phyloP scores from a whole-genome alignment of 768 basidiomycete species.

The Collybiopsis luxurians region DNA sequence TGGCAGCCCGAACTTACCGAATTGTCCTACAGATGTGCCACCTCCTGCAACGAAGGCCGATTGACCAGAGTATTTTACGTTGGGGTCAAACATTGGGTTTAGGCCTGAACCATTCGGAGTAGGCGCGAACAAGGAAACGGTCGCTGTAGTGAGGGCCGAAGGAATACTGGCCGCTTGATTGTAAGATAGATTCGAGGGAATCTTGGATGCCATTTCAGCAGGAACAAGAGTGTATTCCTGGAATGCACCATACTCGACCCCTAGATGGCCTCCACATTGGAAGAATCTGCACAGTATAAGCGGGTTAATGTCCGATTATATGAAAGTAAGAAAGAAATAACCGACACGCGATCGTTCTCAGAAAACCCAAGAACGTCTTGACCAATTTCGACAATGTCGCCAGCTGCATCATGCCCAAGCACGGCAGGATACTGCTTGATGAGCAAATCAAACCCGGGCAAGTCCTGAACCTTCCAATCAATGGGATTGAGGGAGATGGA shows the following conservation, averaged over 20 bases:
- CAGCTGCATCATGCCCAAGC: constrained; percentile 48
- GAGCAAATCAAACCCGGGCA: constrained; percentile 23
- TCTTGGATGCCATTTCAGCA: constrained; percentile 21
- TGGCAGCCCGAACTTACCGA: no score
- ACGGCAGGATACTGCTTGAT: constrained; percentile 42
- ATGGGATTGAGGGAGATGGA: neutral
- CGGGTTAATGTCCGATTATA: neutral
- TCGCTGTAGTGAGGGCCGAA: constrained; percentile 45
- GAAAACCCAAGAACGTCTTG: constrained; percentile 47
- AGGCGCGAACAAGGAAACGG: constrained; percentile 42
- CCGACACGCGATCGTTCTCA: constrained; percentile 54
- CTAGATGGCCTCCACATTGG: constrained; percentile 21
- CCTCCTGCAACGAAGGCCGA: constrained; percentile 50
- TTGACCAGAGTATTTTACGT: constrained; percentile 38
- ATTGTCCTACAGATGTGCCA: constrained; percentile 47
- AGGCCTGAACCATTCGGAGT: constrained; percentile 40
- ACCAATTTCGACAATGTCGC: constrained; percentile 49
- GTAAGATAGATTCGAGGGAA: constrained; percentile 44
- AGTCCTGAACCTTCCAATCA: constrained; percentile 29
- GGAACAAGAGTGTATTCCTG: no score
- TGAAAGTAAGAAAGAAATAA: neutral
- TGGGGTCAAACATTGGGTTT: constrained; percentile 33
- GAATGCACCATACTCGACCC: no score
- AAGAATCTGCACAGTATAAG: constrained; percentile 33
- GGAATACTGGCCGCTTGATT: constrained; percentile 49